Evolutionary conservation across 2,329 filamentous ascomycete species (phyloP).

Genomic region (Aureobasidium sp.): DNA sequence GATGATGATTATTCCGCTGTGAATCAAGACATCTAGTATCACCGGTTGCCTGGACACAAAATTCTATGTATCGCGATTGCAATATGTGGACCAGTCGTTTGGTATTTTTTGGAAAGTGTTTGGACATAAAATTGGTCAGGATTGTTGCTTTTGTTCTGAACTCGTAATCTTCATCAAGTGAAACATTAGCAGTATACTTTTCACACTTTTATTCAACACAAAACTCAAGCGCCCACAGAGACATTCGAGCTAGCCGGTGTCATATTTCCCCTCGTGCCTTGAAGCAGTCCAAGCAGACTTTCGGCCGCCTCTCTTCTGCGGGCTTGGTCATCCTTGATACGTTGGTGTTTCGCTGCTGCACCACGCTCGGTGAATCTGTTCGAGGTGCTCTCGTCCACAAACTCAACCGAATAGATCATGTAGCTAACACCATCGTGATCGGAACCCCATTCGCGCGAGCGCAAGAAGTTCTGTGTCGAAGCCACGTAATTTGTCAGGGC

Average conservation of each 20-base stretch:
- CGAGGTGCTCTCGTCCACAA: constrained; percentile 68
- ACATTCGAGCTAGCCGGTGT: constrained; percentile 2
- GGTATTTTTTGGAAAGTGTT: too few species aligned
- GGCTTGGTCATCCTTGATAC: constrained; percentile 36
- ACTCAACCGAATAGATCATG: constrained; percentile 72
- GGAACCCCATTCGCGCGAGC: constrained; percentile 70
- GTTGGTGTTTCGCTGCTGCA: constrained; percentile 43
- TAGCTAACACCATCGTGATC: constrained; percentile 84
- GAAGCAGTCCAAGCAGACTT: constrained; percentile 17
- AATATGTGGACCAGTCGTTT: too few species aligned
- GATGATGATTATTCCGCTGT: too few species aligned
- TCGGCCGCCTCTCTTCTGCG: constrained; percentile 29
- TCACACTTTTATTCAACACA: not conserved
- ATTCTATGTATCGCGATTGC: too few species aligned
- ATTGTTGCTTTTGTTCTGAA: too few species aligned
- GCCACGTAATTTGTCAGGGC: constrained; percentile 68
- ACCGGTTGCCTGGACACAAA: too few species aligned
- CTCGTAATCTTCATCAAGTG: too few species aligned
- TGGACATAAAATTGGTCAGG: too few species aligned
- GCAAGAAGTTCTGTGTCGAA: constrained; percentile 71
- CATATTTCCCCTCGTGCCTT: not conserved
- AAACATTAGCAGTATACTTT: not conserved
- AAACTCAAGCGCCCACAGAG: not conserved
- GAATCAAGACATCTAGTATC: too few species aligned
- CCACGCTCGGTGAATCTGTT: constrained; percentile 39